Evolutionary conservation across 2,329 filamentous ascomycete genomes (phyloP), one percentile per base, ranked within the genome.

Genomic region (Fusarium graminum): DNA sequence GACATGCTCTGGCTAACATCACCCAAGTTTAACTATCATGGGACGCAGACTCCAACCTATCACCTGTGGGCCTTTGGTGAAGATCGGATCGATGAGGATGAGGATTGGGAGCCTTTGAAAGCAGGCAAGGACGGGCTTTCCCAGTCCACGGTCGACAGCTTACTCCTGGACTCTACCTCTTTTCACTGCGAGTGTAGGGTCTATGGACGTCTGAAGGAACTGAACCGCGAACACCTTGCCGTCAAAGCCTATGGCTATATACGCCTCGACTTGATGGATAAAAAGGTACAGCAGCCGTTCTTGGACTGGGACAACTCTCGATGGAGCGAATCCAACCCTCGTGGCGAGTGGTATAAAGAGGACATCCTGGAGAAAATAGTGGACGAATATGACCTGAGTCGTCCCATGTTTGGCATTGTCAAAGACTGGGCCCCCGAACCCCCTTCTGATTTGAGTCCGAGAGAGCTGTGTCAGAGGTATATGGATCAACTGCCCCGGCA

Each of bases 181-280:
- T 66, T 66, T n/a, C 8, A 53, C 43, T 45, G 26, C 16, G 63
- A 67, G 16, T 67, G 63, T 11, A 52, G 63, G 10, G 63, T 40
- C 11, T 67, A 54, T n/a, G 58, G 63, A 0, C 28, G 63, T 1
- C 45, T 67, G 16, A 67, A 67, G 32, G 63, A 67, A 16, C 6
- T 67, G 0, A 49, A 38, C 0, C 41, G 52, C 0, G 63, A 67
- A 25, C 5, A 45, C 3, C 63, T 67, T 2, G 63, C 63, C 2
- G 11, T 42, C 25, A 49, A 52, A 13, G 52, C 3, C 1, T 36
- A 67, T 6, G 63, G 63, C 8, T 67, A 67, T 6, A 17, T 67
- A 1, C 36, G 17, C 7, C 5, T 67, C 1, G n/a, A 47, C 7
- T 0, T 66, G 32, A 43, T 10, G 16, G 16, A 36, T n/a, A 5